Conservation (phyloP, 2,329 filamentous ascomycete species). For the Scopulariopsis brevicaulis region DNA sequence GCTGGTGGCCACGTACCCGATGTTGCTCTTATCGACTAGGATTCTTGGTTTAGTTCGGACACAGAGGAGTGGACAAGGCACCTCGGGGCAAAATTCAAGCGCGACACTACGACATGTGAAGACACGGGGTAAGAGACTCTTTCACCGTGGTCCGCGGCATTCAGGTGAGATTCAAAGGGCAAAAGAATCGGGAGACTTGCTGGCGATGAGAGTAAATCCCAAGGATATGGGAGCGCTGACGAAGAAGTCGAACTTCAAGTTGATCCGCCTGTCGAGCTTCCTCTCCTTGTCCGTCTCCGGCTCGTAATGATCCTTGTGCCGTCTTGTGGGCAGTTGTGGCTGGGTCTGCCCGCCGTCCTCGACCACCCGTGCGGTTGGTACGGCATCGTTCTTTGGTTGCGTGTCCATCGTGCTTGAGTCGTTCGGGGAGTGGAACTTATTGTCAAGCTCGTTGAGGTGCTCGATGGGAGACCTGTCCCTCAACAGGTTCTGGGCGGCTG, state of each 20-base stretch:
- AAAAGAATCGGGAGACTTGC: background rate
- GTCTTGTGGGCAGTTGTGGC: background rate
- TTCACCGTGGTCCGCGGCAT: background rate
- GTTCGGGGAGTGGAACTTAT: too few relatives aligned
- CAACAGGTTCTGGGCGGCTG: too few relatives aligned
- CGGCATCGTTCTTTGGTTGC: background rate
- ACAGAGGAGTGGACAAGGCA: too few relatives aligned
- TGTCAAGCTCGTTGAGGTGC: too few relatives aligned
- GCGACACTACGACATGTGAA: too few relatives aligned
- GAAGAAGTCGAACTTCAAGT: background rate
- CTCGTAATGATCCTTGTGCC: background rate
- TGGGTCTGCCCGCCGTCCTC: background rate
- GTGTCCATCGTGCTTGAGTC: too few relatives aligned
- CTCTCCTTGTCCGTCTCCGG: background rate
- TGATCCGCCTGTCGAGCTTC: background rate
- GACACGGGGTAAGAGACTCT: too few relatives aligned
- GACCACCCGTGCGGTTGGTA: background rate
- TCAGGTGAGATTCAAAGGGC: too few relatives aligned
- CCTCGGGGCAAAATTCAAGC: too few relatives aligned
- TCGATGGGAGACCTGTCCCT: too few relatives aligned
- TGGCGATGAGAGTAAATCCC: background rate
- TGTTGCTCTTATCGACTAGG: constrained; percentile 20
- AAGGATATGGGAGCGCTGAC: background rate
- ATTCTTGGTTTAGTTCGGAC: background rate
- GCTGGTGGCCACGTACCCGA: constrained; percentile 40